Evolutionary conservation across 176 grass and related monocot genomes (phyloP).

Genomic region (Rhipidocladum racemiflorum): DNA sequence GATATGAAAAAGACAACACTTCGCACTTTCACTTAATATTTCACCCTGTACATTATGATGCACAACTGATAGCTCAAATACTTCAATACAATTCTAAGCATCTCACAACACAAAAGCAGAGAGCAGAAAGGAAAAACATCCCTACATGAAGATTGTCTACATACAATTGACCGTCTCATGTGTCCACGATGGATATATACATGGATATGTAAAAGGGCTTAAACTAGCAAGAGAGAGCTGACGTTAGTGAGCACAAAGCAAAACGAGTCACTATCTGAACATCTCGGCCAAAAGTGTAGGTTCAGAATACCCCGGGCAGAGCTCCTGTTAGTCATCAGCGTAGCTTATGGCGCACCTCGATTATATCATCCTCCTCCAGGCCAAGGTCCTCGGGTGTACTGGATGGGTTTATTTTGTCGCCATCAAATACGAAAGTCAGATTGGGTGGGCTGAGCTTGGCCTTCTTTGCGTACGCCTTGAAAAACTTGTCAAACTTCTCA

Average conservation of each 20-base stretch:
- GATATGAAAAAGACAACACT: too few species aligned
- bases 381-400: constrained; percentile 65
- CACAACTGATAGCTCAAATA: not conserved
- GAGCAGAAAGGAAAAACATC: not conserved
- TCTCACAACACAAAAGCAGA: not conserved
- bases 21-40: too few species aligned
- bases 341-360: constrained; percentile 67
- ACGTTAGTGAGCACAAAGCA: not conserved
- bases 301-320: not conserved
- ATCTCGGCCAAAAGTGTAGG: not conserved
- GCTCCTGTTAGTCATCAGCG: constrained; percentile 13
- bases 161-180: not conserved
- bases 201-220: not conserved
- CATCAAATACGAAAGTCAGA: constrained; percentile 72
- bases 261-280: not conserved
- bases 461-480: constrained; percentile 77
- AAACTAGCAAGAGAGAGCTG: not conserved
- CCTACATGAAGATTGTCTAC: not conserved
- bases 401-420: constrained; percentile 51
- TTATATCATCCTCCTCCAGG: constrained; percentile 76
- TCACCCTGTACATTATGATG: not conserved
- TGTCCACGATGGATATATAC: constrained; percentile 18
- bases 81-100: not conserved
- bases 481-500: constrained; percentile 79
- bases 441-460: constrained; percentile 39